Base-by-base conservation (phyloP, 2,329 filamentous ascomycete species). In the Botryotinia convoluta region DNA sequence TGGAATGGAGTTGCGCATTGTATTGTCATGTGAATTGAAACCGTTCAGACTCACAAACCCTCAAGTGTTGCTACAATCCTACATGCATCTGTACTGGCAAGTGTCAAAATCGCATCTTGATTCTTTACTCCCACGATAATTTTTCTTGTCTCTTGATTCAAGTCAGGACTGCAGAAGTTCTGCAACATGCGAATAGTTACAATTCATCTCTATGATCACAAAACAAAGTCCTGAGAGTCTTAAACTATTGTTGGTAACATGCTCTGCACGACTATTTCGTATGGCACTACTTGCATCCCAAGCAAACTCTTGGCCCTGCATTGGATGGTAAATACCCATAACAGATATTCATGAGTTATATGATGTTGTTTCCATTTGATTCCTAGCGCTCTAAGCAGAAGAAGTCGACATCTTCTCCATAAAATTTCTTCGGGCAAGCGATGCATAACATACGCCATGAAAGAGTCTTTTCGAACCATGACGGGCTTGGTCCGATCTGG, bases 261-360 rank as follows among this genome's bases (percentile, higher is more conserved):
- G 64, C 14, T 60, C 20, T 60, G 8, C 16, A 8, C 57, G 22
- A 35, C 57, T 35, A 10, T 35, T 60, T 5, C 35, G 18, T 20
- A 35, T 22, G 22, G 10, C 18, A 18, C 18, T 26, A n/a, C 79
- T 74, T 76, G 77, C 35, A 79, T 75, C 93, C 93, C 0, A 95
- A 91, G 73, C 91, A 93, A 0, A 90, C 86, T 7, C 91, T 83
- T 0, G 91, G 90, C 91, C 91, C 91, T 39, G 89, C 84, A 76
- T 90, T 92, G 79, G 95, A 96, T 0, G 91, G 91, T 45, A 93
- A 90, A 74, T 93, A 93, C 0, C 92, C 93, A 82, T 94, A 92
- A 61, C 87, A 82, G 8, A 72, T 67, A 12, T 48, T 72, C 14
- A 64, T 68, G 0, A 88, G 75, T 32, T 64, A 37, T 42, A 29